Percentiles rank a stretch among this genome's conserved stretches.
phyloP scores from a whole-genome alignment of 176 grass and related monocot species.

The Oryza glumipatula region DNA sequence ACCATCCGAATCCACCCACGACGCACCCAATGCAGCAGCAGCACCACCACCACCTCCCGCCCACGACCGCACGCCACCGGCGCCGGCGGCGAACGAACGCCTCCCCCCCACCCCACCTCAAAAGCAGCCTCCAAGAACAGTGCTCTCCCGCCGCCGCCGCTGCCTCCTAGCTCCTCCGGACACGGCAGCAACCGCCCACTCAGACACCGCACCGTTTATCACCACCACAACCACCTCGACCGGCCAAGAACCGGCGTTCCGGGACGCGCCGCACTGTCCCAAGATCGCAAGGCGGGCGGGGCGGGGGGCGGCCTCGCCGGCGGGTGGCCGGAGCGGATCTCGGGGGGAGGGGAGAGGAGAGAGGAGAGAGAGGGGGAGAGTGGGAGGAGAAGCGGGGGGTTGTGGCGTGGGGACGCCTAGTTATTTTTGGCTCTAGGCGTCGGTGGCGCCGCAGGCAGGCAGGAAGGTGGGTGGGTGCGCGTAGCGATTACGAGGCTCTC shows the following conservation, averaged over 20 bases:
- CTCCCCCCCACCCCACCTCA: not conserved
- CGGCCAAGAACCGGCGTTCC: not conserved
- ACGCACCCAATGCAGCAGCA: slow-evolving; percentile 33
- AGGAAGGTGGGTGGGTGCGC: not conserved
- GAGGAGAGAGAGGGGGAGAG: not conserved
- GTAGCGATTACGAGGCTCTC: slow-evolving; percentile 19
- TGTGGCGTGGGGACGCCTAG: slow-evolving; percentile 55
- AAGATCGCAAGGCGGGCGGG: not conserved
- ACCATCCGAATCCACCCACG: not conserved
- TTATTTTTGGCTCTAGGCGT: slow-evolving; percentile 57
- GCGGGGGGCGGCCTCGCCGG: not conserved
- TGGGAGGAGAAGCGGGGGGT: not conserved
- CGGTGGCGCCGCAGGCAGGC: slow-evolving; percentile 10
- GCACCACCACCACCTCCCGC: not conserved
- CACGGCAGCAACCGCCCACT: not conserved
- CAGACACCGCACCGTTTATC: not conserved
- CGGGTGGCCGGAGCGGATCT: slow-evolving; percentile 49
- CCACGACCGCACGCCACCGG: not conserved
- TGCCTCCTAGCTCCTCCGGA: not conserved
- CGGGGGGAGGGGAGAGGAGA: slow-evolving; percentile 22
- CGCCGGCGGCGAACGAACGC: not conserved
- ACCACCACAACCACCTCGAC: not conserved
- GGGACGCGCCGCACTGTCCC: not conserved
- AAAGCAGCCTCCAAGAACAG: not conserved
- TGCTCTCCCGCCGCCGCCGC: not conserved